phyloP scores from a whole-genome alignment of 768 basidiomycete species.

The Leucocoprinus leucothites region DNA sequence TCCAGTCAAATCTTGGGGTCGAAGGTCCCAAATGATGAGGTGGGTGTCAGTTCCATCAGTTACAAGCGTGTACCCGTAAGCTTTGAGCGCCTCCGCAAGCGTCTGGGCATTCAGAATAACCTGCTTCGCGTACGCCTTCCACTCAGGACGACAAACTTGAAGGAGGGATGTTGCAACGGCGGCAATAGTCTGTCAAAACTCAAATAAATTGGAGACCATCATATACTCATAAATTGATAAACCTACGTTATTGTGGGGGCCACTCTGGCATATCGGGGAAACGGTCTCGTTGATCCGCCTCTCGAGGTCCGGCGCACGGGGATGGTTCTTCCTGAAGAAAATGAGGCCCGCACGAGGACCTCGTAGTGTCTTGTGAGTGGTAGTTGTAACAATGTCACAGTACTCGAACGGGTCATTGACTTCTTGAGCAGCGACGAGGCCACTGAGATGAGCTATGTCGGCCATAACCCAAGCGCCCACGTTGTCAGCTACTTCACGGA shows the following conservation, averaged over 20 bases:
- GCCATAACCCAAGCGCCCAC: conserved; percentile 94
- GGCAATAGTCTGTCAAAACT: conserved; percentile 73
- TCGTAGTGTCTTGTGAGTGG: conserved; percentile 99
- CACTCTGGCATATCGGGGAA: conserved; percentile 99
- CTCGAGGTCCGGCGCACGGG: conserved; percentile 82
- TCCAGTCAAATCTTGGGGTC: conserved; percentile 91
- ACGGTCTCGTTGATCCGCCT: conserved; percentile 97
- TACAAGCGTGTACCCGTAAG: conserved; percentile 92
- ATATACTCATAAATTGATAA: not conserved
- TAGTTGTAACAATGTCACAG: conserved; percentile 98
- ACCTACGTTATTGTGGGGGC: conserved; percentile 94
- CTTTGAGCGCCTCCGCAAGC: conserved; percentile 67
- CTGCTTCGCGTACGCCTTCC: conserved; percentile 92
- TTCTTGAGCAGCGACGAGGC: conserved; percentile 89
- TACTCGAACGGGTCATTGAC: conserved; percentile 89
- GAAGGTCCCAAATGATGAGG: conserved; percentile 95
- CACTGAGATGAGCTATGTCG: conserved; percentile 97
- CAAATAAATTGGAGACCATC: not conserved
- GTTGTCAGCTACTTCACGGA: conserved; percentile 80
- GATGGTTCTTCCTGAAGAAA: conserved; percentile 95
- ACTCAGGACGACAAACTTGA: conserved; percentile 87
- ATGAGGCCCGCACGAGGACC: conserved; percentile 97
- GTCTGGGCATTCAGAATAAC: conserved; percentile 86
- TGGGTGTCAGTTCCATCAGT: conserved; percentile 97
- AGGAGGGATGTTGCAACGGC: conserved; percentile 90